Evolutionary conservation across 352 stramenopile genomes (phyloP), one percentile per base, ranked within the genome.

Genomic region (Phytophthora kernoviae): DNA sequence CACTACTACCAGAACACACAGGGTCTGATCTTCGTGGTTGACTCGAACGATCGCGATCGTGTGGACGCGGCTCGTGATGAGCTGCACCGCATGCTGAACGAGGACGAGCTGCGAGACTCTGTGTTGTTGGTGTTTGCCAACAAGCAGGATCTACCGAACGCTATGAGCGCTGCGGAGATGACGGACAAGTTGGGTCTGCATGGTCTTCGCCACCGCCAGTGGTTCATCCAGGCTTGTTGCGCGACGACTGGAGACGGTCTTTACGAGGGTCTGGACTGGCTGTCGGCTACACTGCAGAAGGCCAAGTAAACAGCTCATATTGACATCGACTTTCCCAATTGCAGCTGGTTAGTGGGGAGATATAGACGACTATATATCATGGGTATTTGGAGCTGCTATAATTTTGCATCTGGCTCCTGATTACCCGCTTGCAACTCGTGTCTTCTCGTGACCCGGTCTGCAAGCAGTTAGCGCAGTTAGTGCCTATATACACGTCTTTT

Each of bases 1-100:
- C 97, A 99, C 84, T 99, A 99, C 85, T 99, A 99, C 84, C 93
- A 99, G 82, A 99, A 99, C 84, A 99, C 96, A 72, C 96, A 99
- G 85, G 98, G 95, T 57, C 81, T 99, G 39, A 99, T 99, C 77
- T 99, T 99, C 70, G 97, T 99, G 33, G 97, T 99, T 52, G 97
- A 99, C 82, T 99, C 95, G 54, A 99, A 99, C 79, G 97, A 99
- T 89, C 81, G 90, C 60, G 97, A 99, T 73, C 96, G 98, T 96
- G 91, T 99, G 51, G 96, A 99, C 53, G 91, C 84, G 40, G 97
- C 97, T 40, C 90, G 96, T 46, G 96, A 99, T 54, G 97, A 99
- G 81, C 83, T 99, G 47, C 92, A 99, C 81, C 91, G 94, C 69
- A 99, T 99, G 93, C 73, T 99, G 58, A 98, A 98, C 67, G 97